Evolutionary conservation across 2,329 filamentous ascomycete species (phyloP), one percentile per base, ranked within the genome.

Genomic region (Ceratocystis eucalypticola): DNA sequence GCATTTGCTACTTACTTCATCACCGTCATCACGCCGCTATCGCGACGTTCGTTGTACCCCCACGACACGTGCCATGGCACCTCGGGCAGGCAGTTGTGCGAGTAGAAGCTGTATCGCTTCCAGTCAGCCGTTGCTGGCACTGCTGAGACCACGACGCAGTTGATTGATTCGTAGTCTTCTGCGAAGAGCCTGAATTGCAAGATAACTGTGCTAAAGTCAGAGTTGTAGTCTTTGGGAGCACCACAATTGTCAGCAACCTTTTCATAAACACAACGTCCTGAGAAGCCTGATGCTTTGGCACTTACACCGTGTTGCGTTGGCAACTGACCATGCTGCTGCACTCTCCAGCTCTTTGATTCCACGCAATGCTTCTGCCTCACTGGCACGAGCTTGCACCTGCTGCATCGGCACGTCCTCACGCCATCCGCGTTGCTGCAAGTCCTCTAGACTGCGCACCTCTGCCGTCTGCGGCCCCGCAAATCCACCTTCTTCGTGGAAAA

Each of bases 31-130:
- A 75, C 72, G 0, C 70, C 74, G 2, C 71, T 71, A 41, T 75
- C 74, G 0, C 70, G 70, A 22, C 70, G 66, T 6, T 67, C 50
- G 22, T 71, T 70, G 68, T 76, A 74, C 1, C 74, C 74, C 73
- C 73, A 75, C 0, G 73, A 75, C 5, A 73, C 62, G 3, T 65
- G 67, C 71, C 72, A 74, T n/a, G 69, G 70, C n/a, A 69, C 70
- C 41, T 70, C 65, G 0, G 65, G 62, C 28, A 62, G 44, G 59
- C 74, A 75, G 1, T 64, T 61, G 28, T 70, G 57, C 15, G 70
- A 44, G 55, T 67, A 70, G 66, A 73, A 75, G 44, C 72, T 72
- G 1, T 69, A 71, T 6, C 69, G 67, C 25, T 66, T 68, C 4
- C 71, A 69, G 4, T 72, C 67, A 0, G 66, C 41, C 1, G 53